These are phyloP conservation scores for Eimeria sp. DNA, from an alignment of 169 alveolate genomes.

Conservation along the genomic window DNA sequence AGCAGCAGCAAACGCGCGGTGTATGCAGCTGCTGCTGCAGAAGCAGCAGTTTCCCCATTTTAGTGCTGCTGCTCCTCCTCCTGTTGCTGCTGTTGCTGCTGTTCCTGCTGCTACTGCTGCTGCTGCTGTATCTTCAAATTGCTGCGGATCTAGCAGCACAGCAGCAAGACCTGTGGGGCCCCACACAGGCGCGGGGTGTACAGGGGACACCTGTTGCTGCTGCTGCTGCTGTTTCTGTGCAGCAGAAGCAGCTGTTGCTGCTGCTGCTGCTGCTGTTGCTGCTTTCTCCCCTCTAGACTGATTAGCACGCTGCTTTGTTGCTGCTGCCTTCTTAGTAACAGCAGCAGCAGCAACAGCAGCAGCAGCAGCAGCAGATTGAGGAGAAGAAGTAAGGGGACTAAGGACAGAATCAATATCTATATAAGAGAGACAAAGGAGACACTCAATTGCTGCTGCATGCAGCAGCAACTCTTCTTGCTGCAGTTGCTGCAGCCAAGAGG, in stretches of 20 bases:
- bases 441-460: too few species aligned
- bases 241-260: neutral
- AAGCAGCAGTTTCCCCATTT: constrained; percentile 66
- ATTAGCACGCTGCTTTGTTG: too few species aligned
- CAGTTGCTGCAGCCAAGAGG: too few species aligned
- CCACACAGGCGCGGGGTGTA: neutral
- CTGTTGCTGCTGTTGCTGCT: neutral
- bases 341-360: too few species aligned
- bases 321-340: too few species aligned
- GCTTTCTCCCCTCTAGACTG: too few species aligned
- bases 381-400: too few species aligned
- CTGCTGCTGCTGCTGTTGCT: neutral
- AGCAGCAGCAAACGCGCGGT: neutral
- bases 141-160: neutral
- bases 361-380: too few species aligned
- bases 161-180: neutral
- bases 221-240: constrained; percentile 1
- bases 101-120: neutral
- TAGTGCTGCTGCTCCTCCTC: neutral
- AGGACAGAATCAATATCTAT: too few species aligned
- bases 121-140: neutral
- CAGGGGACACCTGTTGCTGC: neutral
- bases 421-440: too few species aligned
- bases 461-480: too few species aligned
- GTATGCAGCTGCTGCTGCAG: constrained; percentile 48